Evolutionary conservation across 176 grass and related monocot species (phyloP).

Genomic region (Echinochloa phyllopogon): DNA sequence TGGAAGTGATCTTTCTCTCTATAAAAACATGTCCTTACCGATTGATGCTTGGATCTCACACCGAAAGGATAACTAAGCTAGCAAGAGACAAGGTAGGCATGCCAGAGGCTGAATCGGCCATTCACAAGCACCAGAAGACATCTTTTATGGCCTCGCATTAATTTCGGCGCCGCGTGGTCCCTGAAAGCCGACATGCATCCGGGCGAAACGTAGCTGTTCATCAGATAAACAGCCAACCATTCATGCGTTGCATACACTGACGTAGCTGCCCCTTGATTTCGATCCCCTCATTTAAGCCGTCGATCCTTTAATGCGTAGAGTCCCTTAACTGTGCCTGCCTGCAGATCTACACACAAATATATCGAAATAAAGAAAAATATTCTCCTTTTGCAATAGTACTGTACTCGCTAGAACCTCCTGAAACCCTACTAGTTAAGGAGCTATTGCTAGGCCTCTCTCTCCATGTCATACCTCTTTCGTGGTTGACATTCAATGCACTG

Average conservation of each 20-base stretch:
- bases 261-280: conserved; percentile 33
- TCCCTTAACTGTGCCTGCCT: conserved; percentile 3
- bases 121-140: conserved; percentile 36
- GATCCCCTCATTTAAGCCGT: conserved; percentile 41
- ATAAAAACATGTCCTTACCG: too few species aligned
- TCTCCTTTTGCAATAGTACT: background rate
- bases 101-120: conserved; percentile 13
- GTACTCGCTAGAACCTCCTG: conserved; percentile 41
- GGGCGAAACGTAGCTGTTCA: conserved; percentile 32
- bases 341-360: conserved; percentile 40
- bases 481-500: conserved; percentile 59
- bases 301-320: conserved; percentile 14
- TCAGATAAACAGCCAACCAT: conserved; percentile 25
- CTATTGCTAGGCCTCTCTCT: conserved; percentile 3
- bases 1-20: too few species aligned
- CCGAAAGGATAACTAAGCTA: background rate
- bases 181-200: conserved; percentile 38
- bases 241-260: conserved; percentile 1
- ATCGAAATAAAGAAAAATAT: conserved; percentile 13
- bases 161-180: conserved; percentile 20
- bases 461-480: conserved; percentile 65
- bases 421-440: conserved; percentile 40
- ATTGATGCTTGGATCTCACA: too few species aligned
- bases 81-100: background rate
- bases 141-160: conserved; percentile 30